A percentile compares a stretch with the other conserved stretches of the same genome.
Conservation (phyloP, 2,329 filamentous ascomycete species). For the Pleoardoris graminearum region DNA sequence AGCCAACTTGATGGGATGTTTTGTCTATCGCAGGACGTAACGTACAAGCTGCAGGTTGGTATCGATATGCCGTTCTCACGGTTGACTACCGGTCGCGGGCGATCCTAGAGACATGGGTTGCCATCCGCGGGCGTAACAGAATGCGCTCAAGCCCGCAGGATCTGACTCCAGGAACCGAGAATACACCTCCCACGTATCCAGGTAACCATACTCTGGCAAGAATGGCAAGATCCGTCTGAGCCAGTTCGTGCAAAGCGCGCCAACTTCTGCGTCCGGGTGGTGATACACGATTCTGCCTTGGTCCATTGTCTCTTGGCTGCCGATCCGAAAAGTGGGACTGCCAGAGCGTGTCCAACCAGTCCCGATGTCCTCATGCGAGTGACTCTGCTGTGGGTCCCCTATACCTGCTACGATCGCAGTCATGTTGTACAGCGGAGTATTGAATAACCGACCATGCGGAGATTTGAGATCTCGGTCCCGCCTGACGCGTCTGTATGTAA, state of each 20-base stretch:
- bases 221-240: conserved; percentile 25
- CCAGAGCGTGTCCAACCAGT: conserved; percentile 10
- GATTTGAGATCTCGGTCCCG: conserved; percentile 10
- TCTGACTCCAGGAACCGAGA: conserved; percentile 27
- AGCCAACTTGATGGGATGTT: neutral
- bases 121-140: conserved; percentile 25
- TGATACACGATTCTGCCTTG: conserved; percentile 10
- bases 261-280: conserved; percentile 14
- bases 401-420: conserved; percentile 9
- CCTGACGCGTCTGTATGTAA: conserved; percentile 15
- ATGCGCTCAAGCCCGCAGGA: conserved; percentile 31
- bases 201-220: conserved; percentile 16
- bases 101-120: neutral
- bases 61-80: conserved; percentile 5
- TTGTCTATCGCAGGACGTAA: conserved; percentile 6
- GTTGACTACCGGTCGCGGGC: neutral
- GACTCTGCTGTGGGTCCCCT: conserved; percentile 14
- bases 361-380: conserved; percentile 15
- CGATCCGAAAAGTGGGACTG: conserved; percentile 4
- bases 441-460: conserved; percentile 10
- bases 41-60: conserved; percentile 9
- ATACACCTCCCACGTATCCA: conserved; percentile 22
- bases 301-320: conserved; percentile 10
- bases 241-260: conserved; percentile 23
- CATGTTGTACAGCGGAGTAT: conserved; percentile 20